Evolutionary conservation across 2,329 filamentous ascomycete species (phyloP).

Genomic region (Teratosphaeria pseudoeucalypti): DNA sequence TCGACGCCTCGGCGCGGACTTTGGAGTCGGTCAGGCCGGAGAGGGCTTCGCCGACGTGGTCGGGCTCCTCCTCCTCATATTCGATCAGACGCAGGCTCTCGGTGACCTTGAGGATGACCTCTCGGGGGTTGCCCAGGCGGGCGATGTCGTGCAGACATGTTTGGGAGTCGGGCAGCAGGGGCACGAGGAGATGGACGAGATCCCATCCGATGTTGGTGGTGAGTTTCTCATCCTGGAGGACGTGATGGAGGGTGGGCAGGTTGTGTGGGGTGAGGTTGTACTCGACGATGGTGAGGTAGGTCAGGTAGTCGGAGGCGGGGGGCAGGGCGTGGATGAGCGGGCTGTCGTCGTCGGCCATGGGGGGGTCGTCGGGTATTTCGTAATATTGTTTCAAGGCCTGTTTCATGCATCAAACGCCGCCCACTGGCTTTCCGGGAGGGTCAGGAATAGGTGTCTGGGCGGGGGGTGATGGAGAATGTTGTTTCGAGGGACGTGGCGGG

Average conservation of each 20-base stretch:
- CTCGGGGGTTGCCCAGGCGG: constrained; percentile 66
- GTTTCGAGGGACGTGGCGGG: no score
- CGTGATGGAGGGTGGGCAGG: constrained; percentile 56
- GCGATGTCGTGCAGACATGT: constrained; percentile 64
- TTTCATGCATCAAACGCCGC: no score
- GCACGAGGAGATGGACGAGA: constrained; percentile 62
- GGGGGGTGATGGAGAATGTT: no score
- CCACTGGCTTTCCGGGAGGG: no score
- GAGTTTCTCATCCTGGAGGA: constrained; percentile 57
- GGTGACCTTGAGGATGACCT: constrained; percentile 71
- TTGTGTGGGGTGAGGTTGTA: constrained; percentile 58
- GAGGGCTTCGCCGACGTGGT: constrained; percentile 30
- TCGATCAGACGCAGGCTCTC: constrained; percentile 57
- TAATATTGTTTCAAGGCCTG: no score
- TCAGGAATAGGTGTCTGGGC: no score
- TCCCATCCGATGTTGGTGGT: constrained; percentile 78
- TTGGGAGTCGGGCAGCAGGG: constrained; percentile 55
- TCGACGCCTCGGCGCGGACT: constrained; percentile 14
- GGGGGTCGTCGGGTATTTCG: no score
- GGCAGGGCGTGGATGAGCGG: constrained; percentile 50
- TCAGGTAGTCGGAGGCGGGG: constrained; percentile 57
- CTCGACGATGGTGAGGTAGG: constrained; percentile 69
- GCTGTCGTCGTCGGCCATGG: constrained; percentile 25
- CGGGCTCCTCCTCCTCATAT: constrained; percentile 54
- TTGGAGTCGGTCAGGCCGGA: constrained; percentile 9